These are phyloP conservation scores for Russula emetica DNA, from an alignment of 768 basidiomycete species.

Conservation along the genomic window DNA sequence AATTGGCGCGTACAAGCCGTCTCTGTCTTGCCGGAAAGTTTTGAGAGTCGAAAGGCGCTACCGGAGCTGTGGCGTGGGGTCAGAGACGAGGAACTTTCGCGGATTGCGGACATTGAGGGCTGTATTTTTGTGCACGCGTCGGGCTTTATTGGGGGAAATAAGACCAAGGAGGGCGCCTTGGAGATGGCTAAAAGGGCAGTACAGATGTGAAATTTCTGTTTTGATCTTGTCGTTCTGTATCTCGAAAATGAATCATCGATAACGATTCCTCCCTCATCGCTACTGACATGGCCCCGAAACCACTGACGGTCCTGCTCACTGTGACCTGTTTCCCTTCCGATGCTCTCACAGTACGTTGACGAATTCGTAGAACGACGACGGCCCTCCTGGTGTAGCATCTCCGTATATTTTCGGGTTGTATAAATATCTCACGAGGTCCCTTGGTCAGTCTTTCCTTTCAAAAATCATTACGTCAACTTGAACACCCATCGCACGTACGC, in stretches of 20 bases:
- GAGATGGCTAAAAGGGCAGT: slow-evolving; percentile 71
- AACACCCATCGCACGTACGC: slow-evolving; percentile 6
- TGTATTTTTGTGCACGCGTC: slow-evolving; percentile 93
- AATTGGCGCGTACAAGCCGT: slow-evolving; percentile 95
- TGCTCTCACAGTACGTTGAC: slow-evolving; percentile 11
- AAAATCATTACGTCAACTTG: background rate
- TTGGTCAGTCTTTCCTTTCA: slow-evolving; percentile 44
- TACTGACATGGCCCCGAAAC: slow-evolving; percentile 29
- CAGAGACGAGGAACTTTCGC: slow-evolving; percentile 76
- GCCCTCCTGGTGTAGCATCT: slow-evolving; percentile 67
- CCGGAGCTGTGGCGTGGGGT: slow-evolving; percentile 93
- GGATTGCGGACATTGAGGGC: slow-evolving; percentile 68
- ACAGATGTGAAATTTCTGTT: slow-evolving; percentile 28
- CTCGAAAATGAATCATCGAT: background rate
- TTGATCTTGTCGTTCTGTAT: background rate
- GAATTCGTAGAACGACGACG: slow-evolving; percentile 71
- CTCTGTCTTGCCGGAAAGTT: slow-evolving; percentile 74
- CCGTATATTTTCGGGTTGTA: slow-evolving; percentile 75
- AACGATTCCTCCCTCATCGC: background rate
- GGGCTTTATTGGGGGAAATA: slow-evolving; percentile 96
- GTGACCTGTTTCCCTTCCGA: slow-evolving; percentile 29
- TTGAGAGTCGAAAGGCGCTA: slow-evolving; percentile 85
- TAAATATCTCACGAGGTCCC: slow-evolving; percentile 49
- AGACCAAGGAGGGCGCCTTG: slow-evolving; percentile 85
- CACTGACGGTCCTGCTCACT: slow-evolving; percentile 42